phyloP scores from a whole-genome alignment of 805 yeast species.

The Pichia pseudocactophila region DNA sequence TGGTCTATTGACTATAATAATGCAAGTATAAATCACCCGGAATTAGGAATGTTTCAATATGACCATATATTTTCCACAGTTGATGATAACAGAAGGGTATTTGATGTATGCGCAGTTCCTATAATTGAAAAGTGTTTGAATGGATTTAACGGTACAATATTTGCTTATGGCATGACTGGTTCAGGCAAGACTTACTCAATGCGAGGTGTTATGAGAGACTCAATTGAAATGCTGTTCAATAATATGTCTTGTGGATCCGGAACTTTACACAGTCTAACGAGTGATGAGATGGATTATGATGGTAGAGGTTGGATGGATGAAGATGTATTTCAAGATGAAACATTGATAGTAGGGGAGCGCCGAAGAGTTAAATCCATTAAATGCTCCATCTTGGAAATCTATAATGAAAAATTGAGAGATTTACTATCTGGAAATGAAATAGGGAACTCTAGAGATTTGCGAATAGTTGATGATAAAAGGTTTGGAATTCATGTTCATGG shows the following conservation, averaged over 20 bases:
- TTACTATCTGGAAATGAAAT: slow-evolving; percentile 39
- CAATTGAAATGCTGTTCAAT: slow-evolving; percentile 52
- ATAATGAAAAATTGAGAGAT: slow-evolving; percentile 81
- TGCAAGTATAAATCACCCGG: slow-evolving; percentile 37
- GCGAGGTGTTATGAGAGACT: slow-evolving; percentile 71
- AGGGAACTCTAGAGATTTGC: slow-evolving; percentile 39
- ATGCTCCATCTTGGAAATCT: slow-evolving; percentile 76
- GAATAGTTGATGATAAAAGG: slow-evolving; percentile 65
- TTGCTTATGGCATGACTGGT: slow-evolving; percentile 94
- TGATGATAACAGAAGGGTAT: slow-evolving; percentile 50
- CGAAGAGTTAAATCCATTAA: slow-evolving; percentile 32
- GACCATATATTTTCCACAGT: slow-evolving; percentile 69
- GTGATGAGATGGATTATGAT: slow-evolving; percentile 9
- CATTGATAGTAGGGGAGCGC: neutral
- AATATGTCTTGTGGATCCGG: slow-evolving; percentile 20
- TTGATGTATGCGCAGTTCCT: slow-evolving; percentile 43
- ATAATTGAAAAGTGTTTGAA: slow-evolving; percentile 48
- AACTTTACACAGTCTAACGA: neutral
- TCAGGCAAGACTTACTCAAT: slow-evolving; percentile 85
- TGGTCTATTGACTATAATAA: slow-evolving; percentile 39
- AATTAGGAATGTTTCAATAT: slow-evolving; percentile 59
- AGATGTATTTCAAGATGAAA: slow-evolving; percentile 18
- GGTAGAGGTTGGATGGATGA: slow-evolving; percentile 7
- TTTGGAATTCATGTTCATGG: slow-evolving; percentile 73
- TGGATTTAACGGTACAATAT: slow-evolving; percentile 81